These are phyloP conservation scores for Botryosphaeria dothidea DNA, from an alignment of 2,329 filamentous ascomycete species.

Conservation along the genomic window DNA sequence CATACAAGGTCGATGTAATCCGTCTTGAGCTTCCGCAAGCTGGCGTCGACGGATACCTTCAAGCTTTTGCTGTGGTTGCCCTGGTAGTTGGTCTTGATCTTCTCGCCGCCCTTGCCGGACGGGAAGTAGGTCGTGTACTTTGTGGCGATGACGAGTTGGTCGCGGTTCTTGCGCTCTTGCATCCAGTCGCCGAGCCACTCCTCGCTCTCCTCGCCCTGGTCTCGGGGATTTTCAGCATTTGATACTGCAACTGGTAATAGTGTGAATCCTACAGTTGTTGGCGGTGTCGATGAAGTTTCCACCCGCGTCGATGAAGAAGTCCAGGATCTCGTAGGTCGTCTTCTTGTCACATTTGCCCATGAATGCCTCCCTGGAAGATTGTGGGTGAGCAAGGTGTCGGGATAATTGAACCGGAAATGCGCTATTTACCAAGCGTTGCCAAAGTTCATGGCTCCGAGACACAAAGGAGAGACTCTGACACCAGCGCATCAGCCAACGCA, in stretches of 20 bases:
- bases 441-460: no score
- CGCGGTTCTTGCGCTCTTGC: conserved; percentile 35
- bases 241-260: no score
- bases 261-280: no score
- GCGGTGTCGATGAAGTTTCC: conserved; percentile 66
- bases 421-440: no score
- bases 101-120: conserved; percentile 24
- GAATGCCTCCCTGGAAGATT: not conserved
- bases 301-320: conserved; percentile 64
- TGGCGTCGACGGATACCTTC: conserved; percentile 39
- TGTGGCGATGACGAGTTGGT: conserved; percentile 45
- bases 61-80: conserved; percentile 44
- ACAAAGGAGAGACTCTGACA: no score
- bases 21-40: conserved; percentile 59
- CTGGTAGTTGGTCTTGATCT: conserved; percentile 39
- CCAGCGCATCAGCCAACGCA: no score
- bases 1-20: conserved; percentile 65
- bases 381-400: not conserved
- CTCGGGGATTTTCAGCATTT: no score
- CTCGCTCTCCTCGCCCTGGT: conserved; percentile 44
- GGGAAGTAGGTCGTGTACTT: conserved; percentile 36
- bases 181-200: conserved; percentile 49
- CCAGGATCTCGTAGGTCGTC: conserved; percentile 63
- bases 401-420: no score
- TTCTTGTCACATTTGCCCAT: conserved; percentile 44